Conservation (phyloP, 345 rosid species). For the Salix koriyanagi region DNA sequence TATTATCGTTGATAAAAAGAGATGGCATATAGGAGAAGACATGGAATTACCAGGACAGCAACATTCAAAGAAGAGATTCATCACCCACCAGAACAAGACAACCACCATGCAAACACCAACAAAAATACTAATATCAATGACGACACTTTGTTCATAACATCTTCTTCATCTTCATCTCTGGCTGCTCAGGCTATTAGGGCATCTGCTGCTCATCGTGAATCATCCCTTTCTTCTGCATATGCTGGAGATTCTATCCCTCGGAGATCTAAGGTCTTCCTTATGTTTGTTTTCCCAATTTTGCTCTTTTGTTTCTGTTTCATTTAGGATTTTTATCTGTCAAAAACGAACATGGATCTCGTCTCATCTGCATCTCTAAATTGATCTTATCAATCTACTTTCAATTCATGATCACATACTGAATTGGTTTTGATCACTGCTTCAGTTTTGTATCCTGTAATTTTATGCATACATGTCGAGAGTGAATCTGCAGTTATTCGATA, state of each 20-base stretch:
- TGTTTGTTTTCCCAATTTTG: not conserved
- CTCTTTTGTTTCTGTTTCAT: not conserved
- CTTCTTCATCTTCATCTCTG: constrained; percentile 44
- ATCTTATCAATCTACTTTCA: not conserved
- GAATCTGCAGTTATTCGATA: not conserved
- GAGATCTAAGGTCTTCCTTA: constrained; percentile 49
- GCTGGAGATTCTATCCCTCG: constrained; percentile 41
- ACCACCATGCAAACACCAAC: constrained; percentile 8
- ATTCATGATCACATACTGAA: not conserved
- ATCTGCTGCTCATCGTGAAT: constrained; percentile 54
- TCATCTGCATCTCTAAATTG: not conserved
- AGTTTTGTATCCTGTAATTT: not conserved
- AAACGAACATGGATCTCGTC: not conserved
- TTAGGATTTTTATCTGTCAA: not conserved
- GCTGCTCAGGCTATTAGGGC: constrained; percentile 92
- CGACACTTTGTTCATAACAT: constrained; percentile 17
- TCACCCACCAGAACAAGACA: constrained; percentile 27
- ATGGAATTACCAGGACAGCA: constrained; percentile 64
- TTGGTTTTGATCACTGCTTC: not conserved
- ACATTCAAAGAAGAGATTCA: constrained; percentile 77
- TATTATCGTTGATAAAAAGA: not conserved
- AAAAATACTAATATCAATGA: constrained; percentile 6
- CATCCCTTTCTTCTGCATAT: constrained; percentile 45
- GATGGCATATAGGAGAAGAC: constrained; percentile 96
- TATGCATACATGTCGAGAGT: not conserved